phyloP scores from a whole-genome alignment of 2,329 filamentous ascomycete species.

The Aspergillus jensenii region DNA sequence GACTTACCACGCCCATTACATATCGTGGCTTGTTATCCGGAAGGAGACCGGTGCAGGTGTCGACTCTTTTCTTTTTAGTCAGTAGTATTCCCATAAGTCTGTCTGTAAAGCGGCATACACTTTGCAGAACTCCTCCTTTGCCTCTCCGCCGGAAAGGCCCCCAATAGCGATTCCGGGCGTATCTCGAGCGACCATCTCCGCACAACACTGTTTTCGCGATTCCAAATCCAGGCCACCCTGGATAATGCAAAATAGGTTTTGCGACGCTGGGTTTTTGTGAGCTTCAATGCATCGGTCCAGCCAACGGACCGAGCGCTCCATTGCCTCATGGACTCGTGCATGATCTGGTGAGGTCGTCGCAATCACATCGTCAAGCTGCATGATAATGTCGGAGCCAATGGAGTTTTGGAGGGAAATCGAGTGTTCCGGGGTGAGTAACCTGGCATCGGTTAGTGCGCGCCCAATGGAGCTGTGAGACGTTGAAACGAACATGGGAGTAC shows the following conservation, averaged over 20 bases:
- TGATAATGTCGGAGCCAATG: slow-evolving; percentile 97
- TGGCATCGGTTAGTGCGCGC: slow-evolving; percentile 22
- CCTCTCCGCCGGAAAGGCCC: slow-evolving; percentile 90
- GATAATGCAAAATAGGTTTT: slow-evolving; percentile 98
- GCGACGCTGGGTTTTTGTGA: slow-evolving; percentile 76
- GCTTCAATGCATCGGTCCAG: slow-evolving; percentile 90
- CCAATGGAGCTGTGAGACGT: background rate
- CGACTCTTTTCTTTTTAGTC: slow-evolving; percentile 52
- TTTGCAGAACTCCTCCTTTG: slow-evolving; percentile 86
- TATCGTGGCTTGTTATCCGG: slow-evolving; percentile 95
- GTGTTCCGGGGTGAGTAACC: slow-evolving; percentile 91
- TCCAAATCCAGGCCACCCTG: slow-evolving; percentile 91
- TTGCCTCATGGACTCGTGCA: slow-evolving; percentile 86
- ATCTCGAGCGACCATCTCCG: slow-evolving; percentile 82
- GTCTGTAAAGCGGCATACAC: slow-evolving; percentile 50
- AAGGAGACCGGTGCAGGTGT: slow-evolving; percentile 78
- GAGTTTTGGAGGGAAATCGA: slow-evolving; percentile 95
- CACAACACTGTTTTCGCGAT: slow-evolving; percentile 78
- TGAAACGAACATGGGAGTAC: slow-evolving; percentile 70
- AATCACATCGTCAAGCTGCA: slow-evolving; percentile 98
- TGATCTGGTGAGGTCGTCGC: slow-evolving; percentile 91
- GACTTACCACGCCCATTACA: slow-evolving; percentile 85
- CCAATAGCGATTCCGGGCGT: slow-evolving; percentile 97
- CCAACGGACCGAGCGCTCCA: slow-evolving; percentile 93
- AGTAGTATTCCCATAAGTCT: background rate